These are phyloP conservation scores for Misopates orontium DNA, from an alignment of 257 asterid species.

Conservation along the genomic window DNA sequence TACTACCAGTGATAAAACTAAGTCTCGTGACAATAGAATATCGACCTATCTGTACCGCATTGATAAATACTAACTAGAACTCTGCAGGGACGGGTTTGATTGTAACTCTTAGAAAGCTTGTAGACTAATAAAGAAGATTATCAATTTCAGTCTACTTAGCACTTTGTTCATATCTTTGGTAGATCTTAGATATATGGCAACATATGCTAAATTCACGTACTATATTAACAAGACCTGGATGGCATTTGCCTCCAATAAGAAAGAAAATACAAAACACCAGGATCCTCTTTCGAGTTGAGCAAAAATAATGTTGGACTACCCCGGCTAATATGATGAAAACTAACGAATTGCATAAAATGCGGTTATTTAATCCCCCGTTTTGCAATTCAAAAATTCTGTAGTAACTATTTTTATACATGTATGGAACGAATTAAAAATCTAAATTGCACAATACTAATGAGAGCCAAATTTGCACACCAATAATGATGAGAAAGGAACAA, in stretches of 20 bases:
- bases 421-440: background rate
- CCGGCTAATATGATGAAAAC: background rate
- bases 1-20: background rate
- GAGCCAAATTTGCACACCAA: background rate
- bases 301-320: no score
- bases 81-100: background rate
- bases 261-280: no score
- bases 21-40: background rate
- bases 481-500: constrained; percentile 9
- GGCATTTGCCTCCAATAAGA: no score
- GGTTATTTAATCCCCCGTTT: background rate
- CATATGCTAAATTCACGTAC: no score
- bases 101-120: no score
- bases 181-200: no score
- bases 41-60: background rate
- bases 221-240: no score
- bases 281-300: no score
- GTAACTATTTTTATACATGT: background rate
- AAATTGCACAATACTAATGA: background rate
- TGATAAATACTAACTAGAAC: background rate
- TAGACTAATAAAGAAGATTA: no score
- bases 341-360: background rate
- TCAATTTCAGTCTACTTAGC: no score
- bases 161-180: no score
- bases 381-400: background rate